A percentile compares a stretch with the other conserved stretches of the same genome.
Conservation (phyloP, 495 filamentous ascomycete species). For the Penicillium flavigenum region DNA sequence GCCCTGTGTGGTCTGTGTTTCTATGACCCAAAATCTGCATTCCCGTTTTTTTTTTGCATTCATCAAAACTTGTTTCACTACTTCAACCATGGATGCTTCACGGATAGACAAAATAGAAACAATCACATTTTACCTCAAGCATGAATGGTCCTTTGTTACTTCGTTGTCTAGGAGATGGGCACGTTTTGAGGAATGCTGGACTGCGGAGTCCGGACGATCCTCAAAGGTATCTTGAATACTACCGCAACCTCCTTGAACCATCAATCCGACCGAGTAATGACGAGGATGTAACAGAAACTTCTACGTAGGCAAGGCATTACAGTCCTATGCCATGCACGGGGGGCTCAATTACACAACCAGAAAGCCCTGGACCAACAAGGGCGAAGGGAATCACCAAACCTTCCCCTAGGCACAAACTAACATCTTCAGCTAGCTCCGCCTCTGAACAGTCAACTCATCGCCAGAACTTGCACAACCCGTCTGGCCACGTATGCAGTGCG, state of each 20-base stretch:
- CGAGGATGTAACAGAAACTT: not conserved
- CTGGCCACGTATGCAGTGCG: not conserved
- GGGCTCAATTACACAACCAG: not conserved
- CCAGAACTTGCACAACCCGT: not conserved
- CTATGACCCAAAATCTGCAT: conserved; percentile 12
- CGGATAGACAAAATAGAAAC: conserved; percentile 16
- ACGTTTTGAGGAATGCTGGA: conserved; percentile 2
- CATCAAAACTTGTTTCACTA: conserved; percentile 14
- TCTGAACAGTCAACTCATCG: not conserved
- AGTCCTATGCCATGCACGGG: not conserved
- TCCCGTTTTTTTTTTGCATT: conserved; percentile 1
- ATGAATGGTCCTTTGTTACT: not conserved
- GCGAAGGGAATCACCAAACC: not conserved
- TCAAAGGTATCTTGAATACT: conserved; percentile 5
- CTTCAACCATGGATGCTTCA: not conserved
- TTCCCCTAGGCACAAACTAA: not conserved
- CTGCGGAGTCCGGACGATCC: not conserved
- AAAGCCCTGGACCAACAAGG: not conserved
- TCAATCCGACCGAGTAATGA: not conserved
- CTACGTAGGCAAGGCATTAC: not conserved
- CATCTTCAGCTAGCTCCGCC: not conserved
- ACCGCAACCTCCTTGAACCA: not conserved
- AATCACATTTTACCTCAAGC: not conserved
- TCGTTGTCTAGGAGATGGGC: not conserved
- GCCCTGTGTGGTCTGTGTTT: not conserved